These are phyloP conservation scores for Geotrichum klebahnii DNA, from an alignment of 1,139 yeast species.

Conservation along the genomic window DNA sequence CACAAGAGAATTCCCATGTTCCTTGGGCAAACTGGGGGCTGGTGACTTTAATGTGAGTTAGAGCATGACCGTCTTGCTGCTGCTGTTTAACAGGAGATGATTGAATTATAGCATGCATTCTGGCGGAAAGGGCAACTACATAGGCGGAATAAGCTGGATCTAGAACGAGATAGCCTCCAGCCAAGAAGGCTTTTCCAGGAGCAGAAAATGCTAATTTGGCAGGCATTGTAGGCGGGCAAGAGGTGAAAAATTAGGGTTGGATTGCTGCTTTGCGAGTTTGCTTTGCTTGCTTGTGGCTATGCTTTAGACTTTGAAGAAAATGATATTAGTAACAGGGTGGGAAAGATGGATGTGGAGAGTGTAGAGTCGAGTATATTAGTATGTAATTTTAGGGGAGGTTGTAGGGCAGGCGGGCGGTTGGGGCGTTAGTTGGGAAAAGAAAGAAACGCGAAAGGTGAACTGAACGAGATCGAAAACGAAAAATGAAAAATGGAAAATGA, in stretches of 20 bases:
- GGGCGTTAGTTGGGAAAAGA: too few species aligned
- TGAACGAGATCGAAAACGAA: too few species aligned
- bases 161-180: conserved; percentile 90
- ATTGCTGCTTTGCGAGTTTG: too few species aligned
- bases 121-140: conserved; percentile 81
- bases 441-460: too few species aligned
- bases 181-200: conserved; percentile 90
- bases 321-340: too few species aligned
- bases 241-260: not conserved
- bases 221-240: not conserved
- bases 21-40: conserved; percentile 81
- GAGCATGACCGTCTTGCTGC: not conserved
- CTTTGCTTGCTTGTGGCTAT: too few species aligned
- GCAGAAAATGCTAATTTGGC: conserved; percentile 59
- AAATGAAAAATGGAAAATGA: too few species aligned
- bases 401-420: too few species aligned
- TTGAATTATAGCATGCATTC: conserved; percentile 74
- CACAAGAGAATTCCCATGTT: conserved; percentile 54
- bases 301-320: too few species aligned
- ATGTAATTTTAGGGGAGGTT: too few species aligned
- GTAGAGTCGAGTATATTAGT: too few species aligned
- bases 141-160: conserved; percentile 72
- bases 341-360: too few species aligned
- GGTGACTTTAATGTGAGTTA: conserved; percentile 44
- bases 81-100: conserved; percentile 7